Evolutionary conservation across 1,139 yeast species (phyloP).

Genomic region (Zygotorulaspora mrakii): DNA sequence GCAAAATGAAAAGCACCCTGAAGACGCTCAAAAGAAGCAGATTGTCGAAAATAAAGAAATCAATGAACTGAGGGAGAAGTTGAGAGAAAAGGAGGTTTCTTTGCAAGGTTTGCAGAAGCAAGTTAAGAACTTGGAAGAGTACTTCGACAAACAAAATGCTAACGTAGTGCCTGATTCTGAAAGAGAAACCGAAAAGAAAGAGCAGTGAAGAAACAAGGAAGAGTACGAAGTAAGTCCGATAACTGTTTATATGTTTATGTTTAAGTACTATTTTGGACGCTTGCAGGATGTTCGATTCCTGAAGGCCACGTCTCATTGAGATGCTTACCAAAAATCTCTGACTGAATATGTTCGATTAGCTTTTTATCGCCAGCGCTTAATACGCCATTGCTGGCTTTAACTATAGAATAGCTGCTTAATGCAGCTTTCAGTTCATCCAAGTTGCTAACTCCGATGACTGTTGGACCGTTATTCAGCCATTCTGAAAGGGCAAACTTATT

Average conservation of each 20-base stretch:
- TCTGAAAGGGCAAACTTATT: conserved; percentile 66
- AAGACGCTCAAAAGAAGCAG: conserved; percentile 7
- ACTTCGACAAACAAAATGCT: conserved; percentile 47
- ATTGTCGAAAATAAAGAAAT: conserved; percentile 40
- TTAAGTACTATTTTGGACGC: neutral
- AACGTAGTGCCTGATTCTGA: conserved; percentile 12
- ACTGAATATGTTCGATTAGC: conserved; percentile 45
- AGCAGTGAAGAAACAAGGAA: conserved; percentile 9
- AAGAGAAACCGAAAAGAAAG: conserved; percentile 19
- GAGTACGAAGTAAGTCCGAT: too few species aligned
- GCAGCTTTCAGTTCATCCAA: conserved; percentile 62
- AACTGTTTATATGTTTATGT: conserved; percentile 1
- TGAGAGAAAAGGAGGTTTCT: conserved; percentile 44
- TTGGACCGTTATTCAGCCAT: conserved; percentile 53
- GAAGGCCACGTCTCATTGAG: conserved; percentile 69
- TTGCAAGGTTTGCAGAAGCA: conserved; percentile 52
- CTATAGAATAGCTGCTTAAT: conserved; percentile 51
- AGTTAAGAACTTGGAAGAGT: conserved; percentile 49
- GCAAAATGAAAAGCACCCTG: conserved; percentile 26
- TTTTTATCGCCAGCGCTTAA: conserved; percentile 42
- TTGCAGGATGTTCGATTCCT: conserved; percentile 47
- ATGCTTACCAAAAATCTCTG: conserved; percentile 50
- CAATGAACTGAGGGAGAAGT: conserved; percentile 42
- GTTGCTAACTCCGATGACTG: conserved; percentile 72
- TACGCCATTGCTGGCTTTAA: conserved; percentile 39